Base-by-base conservation (phyloP, 1,284 basidiomycete genomes). In the Sanghuangporus weigelae region DNA sequence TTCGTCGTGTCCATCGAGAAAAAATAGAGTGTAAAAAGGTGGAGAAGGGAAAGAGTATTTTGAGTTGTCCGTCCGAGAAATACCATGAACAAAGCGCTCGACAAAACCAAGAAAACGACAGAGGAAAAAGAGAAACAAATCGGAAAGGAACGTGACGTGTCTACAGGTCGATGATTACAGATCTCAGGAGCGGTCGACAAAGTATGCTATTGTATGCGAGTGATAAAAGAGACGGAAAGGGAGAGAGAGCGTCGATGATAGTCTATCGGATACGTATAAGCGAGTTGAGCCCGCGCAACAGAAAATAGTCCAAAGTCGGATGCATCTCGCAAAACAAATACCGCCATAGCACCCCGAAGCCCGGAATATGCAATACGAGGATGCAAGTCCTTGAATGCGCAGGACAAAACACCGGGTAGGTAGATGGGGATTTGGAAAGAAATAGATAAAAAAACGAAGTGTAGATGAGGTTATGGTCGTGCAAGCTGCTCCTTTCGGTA, bases 401-500 rank as follows among this genome's bases (percentile, higher is more conserved):
- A 31, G 26, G 26, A 31, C 26, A 31, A 31, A 31, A 31, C 26
- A 31, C 3, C 26, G 26, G 26, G 26, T 31, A 31, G 26, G 26
- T 31, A 31, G 26, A 31, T 31, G 26, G 26, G 26, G 5, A 31
- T 31, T 4, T 31, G 26, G 26, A 31, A 31, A 31, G 26, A 31
- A 31, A 31, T 31, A 31, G 26, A 31, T 31, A 31, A 3, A 31
- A 31, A 31, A 31, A 31, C 26, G 26, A 31, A 31, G 3, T 4
- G 26, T 31, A 4, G 26, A 31, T 31, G 26, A 42, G n/a, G 16
- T 51, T 59, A 66, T 48, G 65, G 65, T 38, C 65, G 62, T 42
- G 66, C 68, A 19, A 93, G 83, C 73, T 93, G 91, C 74, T 93
- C 91, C 77, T 92, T 92, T 72, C 91, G 87, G 75, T 93, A 96